Percentiles rank a stretch among this genome's conserved stretches.
phyloP scores from a whole-genome alignment of 139 green algal genomes.

The Asterochloris sp. region DNA sequence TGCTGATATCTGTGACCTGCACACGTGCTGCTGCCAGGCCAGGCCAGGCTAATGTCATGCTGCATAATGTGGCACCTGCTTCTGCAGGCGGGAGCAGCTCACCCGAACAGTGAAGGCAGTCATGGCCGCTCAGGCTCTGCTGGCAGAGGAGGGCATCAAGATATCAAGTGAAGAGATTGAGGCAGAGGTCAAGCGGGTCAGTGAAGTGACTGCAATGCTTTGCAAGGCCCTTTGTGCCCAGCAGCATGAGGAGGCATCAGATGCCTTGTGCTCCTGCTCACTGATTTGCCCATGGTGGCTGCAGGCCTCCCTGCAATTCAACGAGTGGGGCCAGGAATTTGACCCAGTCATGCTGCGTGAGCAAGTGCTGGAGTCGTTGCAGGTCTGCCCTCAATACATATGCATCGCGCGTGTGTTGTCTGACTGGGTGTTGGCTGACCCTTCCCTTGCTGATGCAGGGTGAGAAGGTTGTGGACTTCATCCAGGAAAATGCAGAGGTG shows the following conservation, averaged over 20 bases:
- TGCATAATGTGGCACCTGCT: neutral
- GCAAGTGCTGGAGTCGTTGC: slow-evolving; percentile 27
- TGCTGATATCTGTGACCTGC: no score
- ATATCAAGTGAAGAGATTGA: slow-evolving; percentile 8
- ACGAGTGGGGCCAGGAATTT: slow-evolving; percentile 22
- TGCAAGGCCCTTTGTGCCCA: no score
- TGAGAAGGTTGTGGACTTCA: neutral
- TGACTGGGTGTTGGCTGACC: no score
- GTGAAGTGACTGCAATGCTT: no score
- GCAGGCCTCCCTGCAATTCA: slow-evolving; percentile 13
- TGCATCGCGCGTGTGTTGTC: no score
- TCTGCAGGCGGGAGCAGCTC: slow-evolving; percentile 23
- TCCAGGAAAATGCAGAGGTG: neutral
- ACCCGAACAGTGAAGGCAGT: slow-evolving; percentile 18
- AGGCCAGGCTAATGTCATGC: no score
- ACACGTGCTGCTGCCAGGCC: no score
- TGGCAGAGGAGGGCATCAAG: neutral
- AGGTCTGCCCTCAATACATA: slow-evolving; percentile 1
- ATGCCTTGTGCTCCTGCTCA: no score
- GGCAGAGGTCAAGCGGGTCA: slow-evolving; percentile 21
- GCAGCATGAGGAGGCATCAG: no score
- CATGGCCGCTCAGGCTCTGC: slow-evolving; percentile 15
- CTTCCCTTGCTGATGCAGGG: neutral
- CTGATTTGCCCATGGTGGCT: no score
- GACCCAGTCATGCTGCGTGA: slow-evolving; percentile 36